Percentiles rank a stretch among this genome's conserved stretches.
Evolutionary conservation across 495 filamentous ascomycete species (phyloP).

Genomic region (Wilcoxina mikolae): DNA sequence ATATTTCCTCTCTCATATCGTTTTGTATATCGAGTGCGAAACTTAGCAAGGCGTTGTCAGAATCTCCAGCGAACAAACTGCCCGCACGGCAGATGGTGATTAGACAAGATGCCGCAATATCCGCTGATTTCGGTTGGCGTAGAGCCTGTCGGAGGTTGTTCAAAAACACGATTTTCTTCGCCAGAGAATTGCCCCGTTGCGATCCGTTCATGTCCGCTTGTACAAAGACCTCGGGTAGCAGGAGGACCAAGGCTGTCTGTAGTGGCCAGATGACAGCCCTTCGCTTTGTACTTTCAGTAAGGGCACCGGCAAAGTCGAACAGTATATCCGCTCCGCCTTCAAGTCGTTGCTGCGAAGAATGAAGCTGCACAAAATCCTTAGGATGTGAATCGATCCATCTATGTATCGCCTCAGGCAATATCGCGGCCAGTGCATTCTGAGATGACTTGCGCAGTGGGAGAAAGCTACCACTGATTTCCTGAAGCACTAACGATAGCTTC

Average conservation of each 20-base stretch:
- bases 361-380: slow-evolving; percentile 45
- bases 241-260: slow-evolving; percentile 44
- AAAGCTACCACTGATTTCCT: slow-evolving; percentile 49
- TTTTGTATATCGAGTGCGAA: slow-evolving; percentile 53
- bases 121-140: slow-evolving; percentile 36
- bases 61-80: slow-evolving; percentile 43
- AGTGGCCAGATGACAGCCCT: slow-evolving; percentile 44
- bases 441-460: slow-evolving; percentile 46
- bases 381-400: slow-evolving; percentile 50
- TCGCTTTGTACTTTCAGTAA: slow-evolving; percentile 39
- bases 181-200: slow-evolving; percentile 39
- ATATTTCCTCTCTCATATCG: slow-evolving; percentile 48
- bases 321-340: slow-evolving; percentile 48
- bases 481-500: slow-evolving; percentile 44
- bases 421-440: slow-evolving; percentile 45
- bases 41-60: slow-evolving; percentile 45
- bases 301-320: slow-evolving; percentile 46
- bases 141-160: slow-evolving; percentile 45
- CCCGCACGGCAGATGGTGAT: slow-evolving; percentile 44
- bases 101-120: slow-evolving; percentile 47
- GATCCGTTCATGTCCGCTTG: slow-evolving; percentile 44
- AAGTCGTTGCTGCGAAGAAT: slow-evolving; percentile 41
- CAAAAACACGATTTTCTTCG: slow-evolving; percentile 48
- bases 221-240: slow-evolving; percentile 50
- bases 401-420: slow-evolving; percentile 43